Percentiles rank a stretch among this genome's conserved stretches.
These are phyloP conservation scores for Trichoderma harzianum DNA, from an alignment of 2,329 filamentous ascomycete species.

Conservation along the genomic window DNA sequence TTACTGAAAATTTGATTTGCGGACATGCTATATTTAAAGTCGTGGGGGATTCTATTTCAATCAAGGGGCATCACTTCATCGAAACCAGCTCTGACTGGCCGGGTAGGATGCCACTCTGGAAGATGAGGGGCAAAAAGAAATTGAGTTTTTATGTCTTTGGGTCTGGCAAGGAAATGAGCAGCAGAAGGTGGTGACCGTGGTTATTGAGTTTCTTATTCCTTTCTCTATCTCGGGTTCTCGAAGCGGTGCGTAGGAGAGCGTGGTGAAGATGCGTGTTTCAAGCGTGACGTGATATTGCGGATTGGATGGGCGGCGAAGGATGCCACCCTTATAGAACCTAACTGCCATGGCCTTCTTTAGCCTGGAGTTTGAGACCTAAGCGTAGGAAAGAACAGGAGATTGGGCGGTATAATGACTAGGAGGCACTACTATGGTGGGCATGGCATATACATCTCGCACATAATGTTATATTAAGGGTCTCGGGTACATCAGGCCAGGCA, in stretches of 20 bases:
- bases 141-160: not conserved
- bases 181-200: conserved; percentile 6
- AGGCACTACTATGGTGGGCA: not conserved
- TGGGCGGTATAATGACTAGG: not conserved
- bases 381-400: not conserved
- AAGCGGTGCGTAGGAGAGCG: not conserved
- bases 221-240: not conserved
- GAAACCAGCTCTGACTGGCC: not conserved
- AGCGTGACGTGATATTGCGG: conserved; percentile 1
- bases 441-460: not conserved
- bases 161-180: conserved; percentile 6
- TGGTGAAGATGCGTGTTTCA: conserved; percentile 6
- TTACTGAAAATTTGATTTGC: conserved; percentile 15
- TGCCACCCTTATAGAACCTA: not conserved
- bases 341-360: not conserved
- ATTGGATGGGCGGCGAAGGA: not conserved
- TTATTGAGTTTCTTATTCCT: not conserved
- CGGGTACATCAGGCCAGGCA: not conserved
- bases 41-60: not conserved
- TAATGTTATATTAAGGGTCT: not conserved
- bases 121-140: not conserved
- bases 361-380: not conserved
- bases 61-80: not conserved
- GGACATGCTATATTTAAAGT: not conserved
- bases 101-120: not conserved